Percentiles rank a stretch among this genome's conserved stretches.
These are phyloP conservation scores for Metrosideros polymorpha DNA, from an alignment of 441 rosid species.

Conservation along the genomic window DNA sequence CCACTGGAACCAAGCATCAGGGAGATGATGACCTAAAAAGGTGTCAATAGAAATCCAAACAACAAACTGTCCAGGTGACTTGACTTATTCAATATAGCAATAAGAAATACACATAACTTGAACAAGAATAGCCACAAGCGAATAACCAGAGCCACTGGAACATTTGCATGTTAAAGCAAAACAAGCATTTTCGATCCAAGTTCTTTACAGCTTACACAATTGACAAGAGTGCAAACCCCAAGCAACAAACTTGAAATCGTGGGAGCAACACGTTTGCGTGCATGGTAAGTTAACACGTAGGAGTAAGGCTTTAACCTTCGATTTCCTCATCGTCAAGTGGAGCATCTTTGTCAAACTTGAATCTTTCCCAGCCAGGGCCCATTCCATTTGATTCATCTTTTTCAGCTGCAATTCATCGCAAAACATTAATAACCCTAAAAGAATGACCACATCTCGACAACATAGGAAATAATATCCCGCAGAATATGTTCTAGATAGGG, in stretches of 20 bases:
- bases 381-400: constrained; percentile 56
- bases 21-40: not conserved
- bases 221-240: not conserved
- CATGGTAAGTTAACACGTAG: not conserved
- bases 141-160: not conserved
- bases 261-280: not conserved
- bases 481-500: not conserved
- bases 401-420: constrained; percentile 41
- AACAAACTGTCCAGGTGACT: not conserved
- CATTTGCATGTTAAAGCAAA: not conserved
- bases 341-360: constrained; percentile 82
- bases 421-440: not conserved
- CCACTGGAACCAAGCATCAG: not conserved
- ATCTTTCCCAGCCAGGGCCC: constrained; percentile 86
- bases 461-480: not conserved
- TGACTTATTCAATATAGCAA: not conserved
- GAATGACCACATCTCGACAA: not conserved
- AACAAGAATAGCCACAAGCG: not conserved
- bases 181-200: not conserved
- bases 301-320: constrained; percentile 35
- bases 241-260: not conserved
- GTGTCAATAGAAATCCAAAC: not conserved
- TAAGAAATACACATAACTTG: not conserved
- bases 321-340: constrained; percentile 85
- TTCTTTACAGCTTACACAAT: not conserved